These are phyloP conservation scores for Diaporthe sp. DNA, from an alignment of 2,329 filamentous ascomycete genomes.

Conservation along the genomic window DNA sequence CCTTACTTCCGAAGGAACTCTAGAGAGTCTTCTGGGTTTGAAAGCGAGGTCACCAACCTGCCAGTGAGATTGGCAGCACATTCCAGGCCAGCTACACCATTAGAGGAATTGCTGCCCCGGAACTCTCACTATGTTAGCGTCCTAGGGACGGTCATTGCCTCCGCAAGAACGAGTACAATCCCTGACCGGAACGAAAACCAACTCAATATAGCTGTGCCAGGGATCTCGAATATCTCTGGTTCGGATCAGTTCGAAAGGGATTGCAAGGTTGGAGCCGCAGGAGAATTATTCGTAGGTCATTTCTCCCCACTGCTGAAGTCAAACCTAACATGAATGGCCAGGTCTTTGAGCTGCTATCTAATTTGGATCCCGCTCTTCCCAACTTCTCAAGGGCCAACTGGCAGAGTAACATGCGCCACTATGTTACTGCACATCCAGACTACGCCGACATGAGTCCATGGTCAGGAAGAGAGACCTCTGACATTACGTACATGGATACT, in stretches of 20 bases:
- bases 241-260: constrained; percentile 35
- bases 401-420: constrained; percentile 60
- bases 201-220: background rate
- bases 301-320: background rate
- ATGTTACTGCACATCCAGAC: constrained; percentile 52
- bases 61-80: background rate
- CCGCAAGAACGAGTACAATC: constrained; percentile 22
- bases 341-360: constrained; percentile 57
- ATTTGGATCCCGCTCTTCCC: constrained; percentile 45
- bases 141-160: constrained; percentile 30
- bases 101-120: background rate
- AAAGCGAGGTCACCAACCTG: background rate
- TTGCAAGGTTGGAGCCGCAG: constrained; percentile 41
- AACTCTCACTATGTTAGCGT: constrained; percentile 28
- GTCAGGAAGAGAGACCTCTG: constrained; percentile 58
- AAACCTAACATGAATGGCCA: background rate
- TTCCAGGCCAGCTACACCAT: background rate
- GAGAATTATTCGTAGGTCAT: constrained; percentile 42
- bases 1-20: background rate
- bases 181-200: constrained; percentile 12
- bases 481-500: constrained; percentile 59
- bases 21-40: background rate
- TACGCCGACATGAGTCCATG: constrained; percentile 56
- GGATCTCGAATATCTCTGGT: background rate
- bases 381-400: constrained; percentile 57